Evolutionary conservation across 202 grass and related monocot genomes (phyloP).

Genomic region (Tripidium arundinaceum): DNA sequence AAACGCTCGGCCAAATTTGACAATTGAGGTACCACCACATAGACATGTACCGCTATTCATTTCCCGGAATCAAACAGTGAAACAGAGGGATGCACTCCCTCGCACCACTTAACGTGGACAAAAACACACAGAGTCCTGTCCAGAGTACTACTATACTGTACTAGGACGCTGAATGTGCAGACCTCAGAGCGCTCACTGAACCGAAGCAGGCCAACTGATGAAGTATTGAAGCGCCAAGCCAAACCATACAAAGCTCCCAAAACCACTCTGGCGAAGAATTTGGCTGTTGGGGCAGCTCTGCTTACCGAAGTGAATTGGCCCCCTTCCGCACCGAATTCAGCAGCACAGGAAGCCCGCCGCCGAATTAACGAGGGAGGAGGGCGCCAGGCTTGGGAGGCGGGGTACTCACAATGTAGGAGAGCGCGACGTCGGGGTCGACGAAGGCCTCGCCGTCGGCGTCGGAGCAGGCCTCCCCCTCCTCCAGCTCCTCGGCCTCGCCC

Average conservation of each 20-base stretch:
- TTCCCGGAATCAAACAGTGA: background rate
- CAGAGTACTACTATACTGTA: no score
- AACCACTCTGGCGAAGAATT: background rate
- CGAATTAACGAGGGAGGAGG: background rate
- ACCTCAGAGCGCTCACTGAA: background rate
- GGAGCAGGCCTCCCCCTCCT: conserved; percentile 69
- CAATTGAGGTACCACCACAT: background rate
- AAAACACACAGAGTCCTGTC: background rate
- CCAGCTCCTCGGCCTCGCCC: conserved; percentile 68
- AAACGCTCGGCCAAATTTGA: no score
- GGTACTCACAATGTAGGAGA: conserved; percentile 86
- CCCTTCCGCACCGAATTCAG: background rate
- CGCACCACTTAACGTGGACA: background rate
- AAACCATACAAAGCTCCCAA: background rate
- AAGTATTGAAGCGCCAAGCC: background rate
- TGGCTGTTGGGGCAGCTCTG: background rate
- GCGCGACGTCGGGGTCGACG: conserved; percentile 68
- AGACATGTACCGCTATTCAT: background rate
- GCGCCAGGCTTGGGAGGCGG: no score
- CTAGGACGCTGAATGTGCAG: background rate
- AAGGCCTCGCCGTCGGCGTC: conserved; percentile 45
- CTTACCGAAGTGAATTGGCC: background rate
- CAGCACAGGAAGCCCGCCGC: background rate
- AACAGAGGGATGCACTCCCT: background rate
- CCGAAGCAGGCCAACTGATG: background rate